phyloP scores from a whole-genome alignment of 1,284 basidiomycete genomes.

The Moesziomyces globuligerus region DNA sequence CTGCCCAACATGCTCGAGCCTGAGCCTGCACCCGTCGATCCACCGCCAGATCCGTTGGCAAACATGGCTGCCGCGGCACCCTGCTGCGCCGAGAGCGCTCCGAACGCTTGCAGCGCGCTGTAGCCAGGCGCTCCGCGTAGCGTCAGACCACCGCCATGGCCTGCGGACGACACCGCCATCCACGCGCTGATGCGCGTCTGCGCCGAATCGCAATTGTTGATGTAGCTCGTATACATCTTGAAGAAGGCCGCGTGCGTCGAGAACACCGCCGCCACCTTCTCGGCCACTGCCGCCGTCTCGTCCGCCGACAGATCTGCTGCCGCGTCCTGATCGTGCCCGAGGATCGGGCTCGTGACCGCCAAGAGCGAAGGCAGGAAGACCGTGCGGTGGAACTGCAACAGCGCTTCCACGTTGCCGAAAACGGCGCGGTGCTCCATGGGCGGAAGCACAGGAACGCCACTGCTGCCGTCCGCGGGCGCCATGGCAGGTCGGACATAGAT shows the following conservation, averaged over 20 bases:
- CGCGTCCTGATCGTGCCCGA: slow-evolving; percentile 44
- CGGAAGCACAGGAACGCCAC: slow-evolving; percentile 82
- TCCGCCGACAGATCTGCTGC: slow-evolving; percentile 77
- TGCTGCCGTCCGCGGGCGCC: slow-evolving; percentile 71
- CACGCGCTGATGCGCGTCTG: slow-evolving; percentile 41
- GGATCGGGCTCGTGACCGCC: slow-evolving; percentile 69
- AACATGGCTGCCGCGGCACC: slow-evolving; percentile 19
- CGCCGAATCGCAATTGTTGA: slow-evolving; percentile 63
- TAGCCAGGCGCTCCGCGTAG: slow-evolving; percentile 24
- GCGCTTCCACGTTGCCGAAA: slow-evolving; percentile 88
- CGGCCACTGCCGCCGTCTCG: slow-evolving; percentile 79
- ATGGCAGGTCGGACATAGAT: slow-evolving; percentile 91
- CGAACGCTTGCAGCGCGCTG: slow-evolving; percentile 17
- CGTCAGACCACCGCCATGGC: slow-evolving; percentile 38
- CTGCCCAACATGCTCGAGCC: slow-evolving; percentile 11
- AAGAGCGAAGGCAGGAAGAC: slow-evolving; percentile 91
- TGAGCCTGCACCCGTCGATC: slow-evolving; percentile 8
- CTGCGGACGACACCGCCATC: slow-evolving; percentile 33
- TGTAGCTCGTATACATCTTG: slow-evolving; percentile 65
- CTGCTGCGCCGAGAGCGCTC: slow-evolving; percentile 28
- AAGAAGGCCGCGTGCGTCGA: slow-evolving; percentile 61
- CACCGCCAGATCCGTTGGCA: slow-evolving; percentile 2
- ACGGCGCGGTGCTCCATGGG: slow-evolving; percentile 85
- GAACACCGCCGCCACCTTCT: slow-evolving; percentile 87
- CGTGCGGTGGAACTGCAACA: slow-evolving; percentile 90